Evolutionary conservation across 192 early-diverging fungal species (phyloP).

Genomic region (Podila clonocystis): DNA sequence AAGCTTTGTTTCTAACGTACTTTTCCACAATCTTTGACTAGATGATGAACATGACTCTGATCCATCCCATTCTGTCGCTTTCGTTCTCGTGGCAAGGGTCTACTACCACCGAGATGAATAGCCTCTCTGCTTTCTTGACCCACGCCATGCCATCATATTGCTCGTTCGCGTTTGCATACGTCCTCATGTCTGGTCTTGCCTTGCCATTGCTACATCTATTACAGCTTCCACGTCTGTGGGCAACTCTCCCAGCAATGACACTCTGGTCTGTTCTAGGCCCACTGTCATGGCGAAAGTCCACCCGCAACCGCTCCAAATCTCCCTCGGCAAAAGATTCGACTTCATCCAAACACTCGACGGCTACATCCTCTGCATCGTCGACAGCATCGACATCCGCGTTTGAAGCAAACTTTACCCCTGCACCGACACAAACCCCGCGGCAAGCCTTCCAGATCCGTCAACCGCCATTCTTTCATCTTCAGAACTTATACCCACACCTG

Average conservation of each 20-base stretch:
- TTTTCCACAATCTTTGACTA: not conserved
- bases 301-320: not conserved
- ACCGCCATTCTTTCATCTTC: slow-evolving; percentile 27
- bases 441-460: slow-evolving; percentile 34
- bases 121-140: slow-evolving; percentile 2
- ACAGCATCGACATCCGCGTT: not conserved
- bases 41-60: slow-evolving; percentile 4
- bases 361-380: not conserved
- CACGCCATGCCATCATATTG: slow-evolving; percentile 40
- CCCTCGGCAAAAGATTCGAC: too few relatives aligned
- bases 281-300: slow-evolving; percentile 31
- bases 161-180: slow-evolving; percentile 25
- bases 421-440: slow-evolving; percentile 25
- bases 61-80: slow-evolving; percentile 22
- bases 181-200: slow-evolving; percentile 14
- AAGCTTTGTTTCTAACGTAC: not conserved
- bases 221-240: slow-evolving; percentile 23
- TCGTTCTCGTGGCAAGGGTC: slow-evolving; percentile 26
- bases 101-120: not conserved
- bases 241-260: slow-evolving; percentile 18
- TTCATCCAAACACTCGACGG: not conserved
- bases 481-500: slow-evolving; percentile 27
- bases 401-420: slow-evolving; percentile 24
- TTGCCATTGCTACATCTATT: slow-evolving; percentile 18
- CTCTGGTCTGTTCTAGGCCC: slow-evolving; percentile 27